A percentile compares a stretch with the other conserved stretches of the same genome.
phyloP scores from a whole-genome alignment of 805 yeast genomes.

The Ogataea saltuana region DNA sequence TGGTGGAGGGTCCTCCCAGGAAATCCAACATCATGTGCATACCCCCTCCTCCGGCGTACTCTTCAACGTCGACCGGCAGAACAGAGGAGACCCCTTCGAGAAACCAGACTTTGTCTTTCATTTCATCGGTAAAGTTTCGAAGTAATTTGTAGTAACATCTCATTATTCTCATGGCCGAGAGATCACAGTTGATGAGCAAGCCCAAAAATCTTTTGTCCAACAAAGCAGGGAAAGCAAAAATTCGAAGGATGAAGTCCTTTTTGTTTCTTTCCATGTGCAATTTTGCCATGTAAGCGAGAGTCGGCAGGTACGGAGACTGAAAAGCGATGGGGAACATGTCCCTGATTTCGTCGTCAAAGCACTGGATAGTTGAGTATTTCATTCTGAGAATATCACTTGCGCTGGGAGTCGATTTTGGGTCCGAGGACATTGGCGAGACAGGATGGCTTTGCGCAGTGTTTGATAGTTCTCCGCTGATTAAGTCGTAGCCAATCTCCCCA shows the following conservation, averaged over 20 bases:
- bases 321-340: conserved; percentile 85
- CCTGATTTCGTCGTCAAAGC: conserved; percentile 82
- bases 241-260: conserved; percentile 80
- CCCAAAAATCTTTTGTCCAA: conserved; percentile 79
- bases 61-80: conserved; percentile 88
- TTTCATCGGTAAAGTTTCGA: conserved; percentile 78
- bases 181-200: conserved; percentile 78
- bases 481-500: conserved; percentile 60
- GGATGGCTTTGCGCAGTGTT: conserved; percentile 28
- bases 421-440: too few species aligned
- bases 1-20: conserved; percentile 61
- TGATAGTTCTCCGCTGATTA: conserved; percentile 37
- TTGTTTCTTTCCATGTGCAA: conserved; percentile 78
- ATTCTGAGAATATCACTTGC: conserved; percentile 23
- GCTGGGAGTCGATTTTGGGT: conserved; percentile 9
- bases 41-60: conserved; percentile 87
- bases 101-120: conserved; percentile 92
- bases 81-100: conserved; percentile 88
- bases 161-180: conserved; percentile 88
- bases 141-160: conserved; percentile 81
- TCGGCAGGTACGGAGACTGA: conserved; percentile 83
- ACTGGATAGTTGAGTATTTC: conserved; percentile 59
- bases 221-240: conserved; percentile 91
- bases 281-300: conserved; percentile 82
- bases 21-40: conserved; percentile 91